Conservation (phyloP, 306 rosid species). For the Lotus japonicus region DNA sequence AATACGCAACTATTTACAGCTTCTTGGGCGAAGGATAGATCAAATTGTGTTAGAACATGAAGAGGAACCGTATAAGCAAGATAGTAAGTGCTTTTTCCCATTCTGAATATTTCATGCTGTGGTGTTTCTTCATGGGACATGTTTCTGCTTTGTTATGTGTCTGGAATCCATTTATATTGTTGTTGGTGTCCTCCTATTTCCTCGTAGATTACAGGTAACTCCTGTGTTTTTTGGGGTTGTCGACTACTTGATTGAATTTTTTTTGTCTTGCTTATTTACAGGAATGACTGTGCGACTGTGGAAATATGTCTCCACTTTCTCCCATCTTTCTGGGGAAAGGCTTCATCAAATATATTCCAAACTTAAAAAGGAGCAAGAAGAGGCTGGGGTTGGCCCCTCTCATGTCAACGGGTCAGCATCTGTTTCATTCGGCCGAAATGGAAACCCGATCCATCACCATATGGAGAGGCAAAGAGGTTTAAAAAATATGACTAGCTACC, state of each 20-base stretch:
- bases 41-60: slow-evolving; percentile 77
- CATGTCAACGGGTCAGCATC: slow-evolving; percentile 53
- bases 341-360: slow-evolving; percentile 88
- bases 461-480: slow-evolving; percentile 58
- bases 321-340: slow-evolving; percentile 94
- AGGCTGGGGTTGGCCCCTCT: slow-evolving; percentile 72
- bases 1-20: slow-evolving; percentile 87
- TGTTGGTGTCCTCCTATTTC: background rate
- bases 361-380: slow-evolving; percentile 76
- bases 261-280: slow-evolving; percentile 25
- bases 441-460: slow-evolving; percentile 44
- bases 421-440: slow-evolving; percentile 52
- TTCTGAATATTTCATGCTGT: background rate
- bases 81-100: slow-evolving; percentile 56
- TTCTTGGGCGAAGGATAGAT: slow-evolving; percentile 93
- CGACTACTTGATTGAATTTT: background rate
- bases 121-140: background rate
- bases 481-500: slow-evolving; percentile 37
- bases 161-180: background rate
- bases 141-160: slow-evolving; percentile 6
- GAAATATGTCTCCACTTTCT: slow-evolving; percentile 95
- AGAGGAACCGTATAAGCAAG: slow-evolving; percentile 78
- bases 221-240: background rate
- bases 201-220: background rate
- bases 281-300: slow-evolving; percentile 95